Evolutionary conservation across 2,329 filamentous ascomycete genomes (phyloP), one percentile per base, ranked within the genome.

Genomic region (Incumbomyces delicatus): DNA sequence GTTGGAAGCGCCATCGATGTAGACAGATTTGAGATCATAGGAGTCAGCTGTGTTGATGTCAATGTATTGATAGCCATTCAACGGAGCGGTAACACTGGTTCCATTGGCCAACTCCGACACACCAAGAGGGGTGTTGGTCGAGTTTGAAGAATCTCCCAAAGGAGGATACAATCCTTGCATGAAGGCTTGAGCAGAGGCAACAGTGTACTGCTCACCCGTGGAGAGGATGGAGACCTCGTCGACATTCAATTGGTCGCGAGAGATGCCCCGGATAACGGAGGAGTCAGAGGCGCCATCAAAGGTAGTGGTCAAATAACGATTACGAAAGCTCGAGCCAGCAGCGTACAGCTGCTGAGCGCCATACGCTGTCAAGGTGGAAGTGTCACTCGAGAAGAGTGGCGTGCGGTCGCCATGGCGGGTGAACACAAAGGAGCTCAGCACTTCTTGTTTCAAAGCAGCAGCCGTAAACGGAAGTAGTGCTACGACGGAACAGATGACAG

Each of bases 111-210:
- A 58, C 48, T 67, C 61, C 17, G 64, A 54, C 7, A 45, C 18
- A 27, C 30, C 44, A 6, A 16, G 8, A 10, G 22, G 36, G 32
- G 60, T 52, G 44, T 59, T 58, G 16, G 59, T 58, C 39, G 58
- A 53, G 46, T 61, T 62, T 41, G 65, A 60, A 2, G 60, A 57
- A 40, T 61, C 59, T 1, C 56, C 56, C 2, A 66, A 52, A 11
- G 76, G 75, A 30, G 77, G 77, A 57, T 80, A 81, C 8, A 81
- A 61, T 6, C 75, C 77, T 58, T 80, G 76, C 66, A 81, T 70
- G 55, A 80, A 80, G 2, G 78, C 76, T 53, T 77, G 73, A 11
- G 76, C 76, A 2, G 76, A 77, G 1, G 71, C 71, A 30, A 70
- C 58, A 2, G 69, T 66, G 46, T 68, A 69, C 48, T 73, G 68